Evolutionary conservation across 805 yeast genomes (phyloP).

Genomic region (Danielozyma ontarioensis): DNA sequence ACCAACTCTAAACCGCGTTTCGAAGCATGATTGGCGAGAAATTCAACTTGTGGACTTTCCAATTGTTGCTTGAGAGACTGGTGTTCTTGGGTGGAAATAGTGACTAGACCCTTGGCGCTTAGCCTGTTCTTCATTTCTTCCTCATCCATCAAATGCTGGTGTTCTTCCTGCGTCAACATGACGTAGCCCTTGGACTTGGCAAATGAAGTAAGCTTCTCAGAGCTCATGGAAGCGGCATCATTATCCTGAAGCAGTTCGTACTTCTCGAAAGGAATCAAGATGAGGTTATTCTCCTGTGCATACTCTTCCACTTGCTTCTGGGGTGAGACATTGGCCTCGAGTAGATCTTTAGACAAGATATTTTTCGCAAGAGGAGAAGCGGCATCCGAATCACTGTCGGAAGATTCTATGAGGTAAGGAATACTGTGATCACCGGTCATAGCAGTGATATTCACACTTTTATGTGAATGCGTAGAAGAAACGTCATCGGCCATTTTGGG

Average conservation of each 20-base stretch:
- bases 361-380: slow-evolving; percentile 5
- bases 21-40: slow-evolving; percentile 1
- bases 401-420: slow-evolving; percentile 25
- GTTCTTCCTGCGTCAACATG: slow-evolving; percentile 21
- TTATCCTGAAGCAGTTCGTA: slow-evolving; percentile 26
- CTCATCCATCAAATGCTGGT: slow-evolving; percentile 24
- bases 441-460: slow-evolving; percentile 9
- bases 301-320: slow-evolving; percentile 27
- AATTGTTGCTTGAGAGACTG: slow-evolving; percentile 12
- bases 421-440: slow-evolving; percentile 13
- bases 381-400: slow-evolving; percentile 16
- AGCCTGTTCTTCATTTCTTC: slow-evolving; percentile 29
- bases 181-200: slow-evolving; percentile 23
- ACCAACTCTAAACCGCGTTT: slow-evolving; percentile 10
- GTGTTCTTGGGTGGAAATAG: slow-evolving; percentile 22
- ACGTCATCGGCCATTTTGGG: slow-evolving; percentile 12
- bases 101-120: slow-evolving; percentile 25
- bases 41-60: slow-evolving; percentile 10
- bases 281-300: slow-evolving; percentile 28
- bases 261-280: slow-evolving; percentile 24
- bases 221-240: slow-evolving; percentile 16
- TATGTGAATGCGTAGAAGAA: slow-evolving; percentile 6
- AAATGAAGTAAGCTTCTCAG: slow-evolving; percentile 17
- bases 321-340: slow-evolving; percentile 3
- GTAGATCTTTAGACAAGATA: slow-evolving; percentile 13